These are phyloP conservation scores for Plantago elongata DNA, from an alignment of 257 asterid genomes.

Conservation along the genomic window DNA sequence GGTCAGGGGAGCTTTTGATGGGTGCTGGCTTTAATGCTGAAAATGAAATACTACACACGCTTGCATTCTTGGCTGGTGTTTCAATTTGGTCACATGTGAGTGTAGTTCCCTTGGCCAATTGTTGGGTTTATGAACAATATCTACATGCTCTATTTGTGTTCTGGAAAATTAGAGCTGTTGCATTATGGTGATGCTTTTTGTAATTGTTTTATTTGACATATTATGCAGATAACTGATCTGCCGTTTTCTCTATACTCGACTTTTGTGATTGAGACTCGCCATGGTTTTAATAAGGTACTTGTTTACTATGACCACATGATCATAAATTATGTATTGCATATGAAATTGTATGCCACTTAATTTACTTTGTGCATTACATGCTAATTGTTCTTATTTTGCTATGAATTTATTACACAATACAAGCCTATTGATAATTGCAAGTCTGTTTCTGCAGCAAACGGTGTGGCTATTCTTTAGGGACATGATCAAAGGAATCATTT, in stretches of 20 bases:
- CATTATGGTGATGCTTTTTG: slow-evolving; percentile 3
- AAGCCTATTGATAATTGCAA: slow-evolving; percentile 16
- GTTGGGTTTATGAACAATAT: slow-evolving; percentile 5
- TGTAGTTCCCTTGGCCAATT: slow-evolving; percentile 2
- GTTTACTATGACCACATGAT: slow-evolving; percentile 11
- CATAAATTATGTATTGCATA: slow-evolving; percentile 3
- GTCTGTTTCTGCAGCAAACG: slow-evolving; percentile 64
- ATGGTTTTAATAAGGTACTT: slow-evolving; percentile 83
- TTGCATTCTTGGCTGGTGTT: slow-evolving; percentile 85
- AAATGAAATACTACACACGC: slow-evolving; percentile 80
- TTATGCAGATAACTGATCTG: slow-evolving; percentile 79
- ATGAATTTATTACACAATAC: not conserved
- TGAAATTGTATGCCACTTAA: not conserved
- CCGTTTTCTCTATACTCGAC: slow-evolving; percentile 94
- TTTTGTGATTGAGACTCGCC: slow-evolving; percentile 90
- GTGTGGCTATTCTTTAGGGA: slow-evolving; percentile 79
- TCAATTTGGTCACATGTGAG: slow-evolving; percentile 94
- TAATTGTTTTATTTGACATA: slow-evolving; percentile 18
- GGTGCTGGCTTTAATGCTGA: slow-evolving; percentile 63
- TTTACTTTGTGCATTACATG: not conserved
- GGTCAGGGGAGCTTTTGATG: slow-evolving; percentile 64
- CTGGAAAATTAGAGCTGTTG: slow-evolving; percentile 7
- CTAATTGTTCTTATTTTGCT: slow-evolving; percentile 2
- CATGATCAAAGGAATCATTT: slow-evolving; percentile 71
- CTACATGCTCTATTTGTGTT: slow-evolving; percentile 9